These are phyloP conservation scores for Arachis hypogaea DNA, from an alignment of 306 rosid genomes.

Conservation along the genomic window DNA sequence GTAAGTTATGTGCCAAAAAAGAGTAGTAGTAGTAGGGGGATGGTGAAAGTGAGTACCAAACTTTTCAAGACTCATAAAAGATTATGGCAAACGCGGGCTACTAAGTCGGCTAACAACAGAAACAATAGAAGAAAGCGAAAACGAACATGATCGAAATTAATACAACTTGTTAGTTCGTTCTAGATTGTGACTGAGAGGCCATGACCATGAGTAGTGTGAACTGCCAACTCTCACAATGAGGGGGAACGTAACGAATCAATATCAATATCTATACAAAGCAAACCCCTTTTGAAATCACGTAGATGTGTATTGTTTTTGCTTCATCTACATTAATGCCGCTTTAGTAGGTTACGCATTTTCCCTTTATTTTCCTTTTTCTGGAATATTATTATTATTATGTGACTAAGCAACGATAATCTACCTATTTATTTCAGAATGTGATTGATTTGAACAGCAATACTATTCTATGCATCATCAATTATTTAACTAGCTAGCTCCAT, in stretches of 20 bases:
- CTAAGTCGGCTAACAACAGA: constrained; percentile 25
- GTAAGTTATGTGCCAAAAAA: not conserved
- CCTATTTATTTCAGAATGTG: constrained; percentile 19
- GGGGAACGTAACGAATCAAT: not conserved
- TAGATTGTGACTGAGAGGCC: constrained; percentile 32
- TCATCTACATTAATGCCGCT: constrained; percentile 49
- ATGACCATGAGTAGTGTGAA: constrained; percentile 41
- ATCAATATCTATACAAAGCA: constrained; percentile 20
- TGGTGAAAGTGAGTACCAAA: constrained; percentile 40
- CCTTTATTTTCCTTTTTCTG: not conserved
- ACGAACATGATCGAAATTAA: constrained; percentile 41
- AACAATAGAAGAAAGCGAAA: constrained; percentile 30
- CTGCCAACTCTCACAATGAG: constrained; percentile 26
- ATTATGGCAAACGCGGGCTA: constrained; percentile 1
- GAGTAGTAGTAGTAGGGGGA: not conserved
- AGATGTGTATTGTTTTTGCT: not conserved
- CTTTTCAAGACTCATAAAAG: constrained; percentile 32
- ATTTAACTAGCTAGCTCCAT: constrained; percentile 10
- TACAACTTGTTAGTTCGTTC: constrained; percentile 44
- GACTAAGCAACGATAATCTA: not conserved
- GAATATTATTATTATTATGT: not conserved
- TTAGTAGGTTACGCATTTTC: constrained; percentile 26
- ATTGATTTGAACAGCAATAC: not conserved
- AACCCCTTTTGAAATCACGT: constrained; percentile 28
- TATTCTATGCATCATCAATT: not conserved